Base-by-base conservation (phyloP, 108 stramenopile genomes). In the Nitzschia sp. region DNA sequence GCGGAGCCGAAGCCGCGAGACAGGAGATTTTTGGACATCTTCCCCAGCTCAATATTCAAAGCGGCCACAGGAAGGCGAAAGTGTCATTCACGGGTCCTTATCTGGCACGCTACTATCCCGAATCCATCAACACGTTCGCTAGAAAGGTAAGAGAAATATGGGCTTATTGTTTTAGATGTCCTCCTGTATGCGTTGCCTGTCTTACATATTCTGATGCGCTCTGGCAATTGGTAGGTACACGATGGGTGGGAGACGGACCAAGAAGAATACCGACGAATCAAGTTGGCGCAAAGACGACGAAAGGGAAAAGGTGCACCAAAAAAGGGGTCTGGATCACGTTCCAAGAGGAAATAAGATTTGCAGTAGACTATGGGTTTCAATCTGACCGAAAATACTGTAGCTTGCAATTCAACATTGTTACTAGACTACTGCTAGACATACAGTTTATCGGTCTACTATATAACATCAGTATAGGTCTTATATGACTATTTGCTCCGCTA, bases 231-330 rank as follows among this genome's bases (percentile, higher is more conserved):
- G n/a, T 61, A 83, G 66, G 53, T 75, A 53, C 66, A 68, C 33
- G 66, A 69, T 34, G 80, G 75, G 16, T 91, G 89, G 70, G 73
- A 76, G 31, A 81, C 90, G 21, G 90, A 85, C 28, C 45, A 78
- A 28, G 82, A 96, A 59, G 86, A 91, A 60, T 66, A 88, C 53
- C 67, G 90, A 66, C 53, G 66, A 27, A 54, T 75, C 2, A 93
- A 96, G 54, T 65, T 92, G 47, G 72, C 54, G 38, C 77, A 71
- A 53, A 64, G 90, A 22, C 77, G 90, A 48, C 76, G 90, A 38
- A 71, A 87, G 67, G 95, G 95, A 36, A 96, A 96, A 59, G 94
- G 94, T 26, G 89, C 94, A 55, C 94, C 94, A 2, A 90, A 91
- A 73, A 96, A 96, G 72, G 94, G 94, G 53, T 58, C 85, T 22